Evolutionary conservation across 257 asterid genomes (phyloP), one percentile per base, ranked within the genome.

Genomic region (Datura wrightii): DNA sequence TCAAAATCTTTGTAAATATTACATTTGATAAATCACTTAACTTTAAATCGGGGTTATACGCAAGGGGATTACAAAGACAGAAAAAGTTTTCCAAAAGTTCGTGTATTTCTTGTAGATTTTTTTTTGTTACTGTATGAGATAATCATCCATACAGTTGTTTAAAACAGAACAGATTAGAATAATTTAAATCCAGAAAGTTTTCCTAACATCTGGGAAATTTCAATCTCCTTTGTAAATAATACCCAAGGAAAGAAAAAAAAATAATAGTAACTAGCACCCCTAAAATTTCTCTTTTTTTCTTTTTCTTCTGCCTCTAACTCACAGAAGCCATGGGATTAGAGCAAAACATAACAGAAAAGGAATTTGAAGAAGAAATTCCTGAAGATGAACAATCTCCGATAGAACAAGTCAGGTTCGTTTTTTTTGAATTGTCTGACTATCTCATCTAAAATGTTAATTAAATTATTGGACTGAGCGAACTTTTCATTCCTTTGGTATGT

Each of bases 331-430:
- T 76, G 82, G 63, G 6, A 15, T 16, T 76, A 2, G 46, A 76
- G 63, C 50, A 50, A 76, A 15, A 50, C 8, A 15, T 16, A 36
- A 39, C 19, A 14, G 82, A 31, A 31, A 72, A 46, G 54, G 31
- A 31, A 13, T 50, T 52, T 52, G 63, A 50, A 76, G 62, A 76
- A 50, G 46, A 50, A 50, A 31, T 76, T 76, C 8, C 2, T 31
- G 54, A 56, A 55, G 71, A 80, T 14, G 66, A 80, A 41, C 5
- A 54, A 2, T 79, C 83, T 3, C 54, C 83, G 13, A 56, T 79
- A 10, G 83, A 79, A 80, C 13, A 80, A 80, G 83, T 80, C 41
- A 55, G 71, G 83, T 76, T 5, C 0, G 63, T 76, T 34, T 36
- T 36, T 24, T 24, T 24, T 50, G 63, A 76, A 50, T 31, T 1